Evolutionary conservation across 2,329 filamentous ascomycete genomes (phyloP), one percentile per base, ranked within the genome.

Genomic region (Aspergillus costaricaensis): DNA sequence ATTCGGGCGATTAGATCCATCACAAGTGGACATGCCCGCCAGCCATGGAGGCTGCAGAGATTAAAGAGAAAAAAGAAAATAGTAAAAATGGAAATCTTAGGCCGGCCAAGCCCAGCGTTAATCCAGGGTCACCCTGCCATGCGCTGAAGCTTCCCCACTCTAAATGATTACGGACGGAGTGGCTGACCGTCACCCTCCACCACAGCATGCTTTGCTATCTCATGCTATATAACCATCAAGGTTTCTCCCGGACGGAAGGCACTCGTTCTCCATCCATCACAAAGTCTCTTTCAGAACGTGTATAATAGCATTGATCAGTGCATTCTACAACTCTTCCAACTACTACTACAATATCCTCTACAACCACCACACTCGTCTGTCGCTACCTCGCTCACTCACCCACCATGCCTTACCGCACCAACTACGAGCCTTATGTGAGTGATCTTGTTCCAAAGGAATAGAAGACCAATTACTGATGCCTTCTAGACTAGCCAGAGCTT

Each of bases 381-480:
- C 17, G 6, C 43, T 14, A 43, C 43, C 39, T 55, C n/a, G 27
- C 27, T 49, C n/a, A 30, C 12, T 49, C n/a, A 30, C 12, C 21
- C 63, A 73, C 44, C 44, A 77, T 75, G 72, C 66, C 65, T 48
- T 77, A 77, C 72, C 76, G 74, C 54, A 72, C 69, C 65, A 77
- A 77, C 70, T 77, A 76, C 59, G 73, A 77, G 60, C 69, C 74
- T 53, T 75, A 76, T 55, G 75, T 76, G 65, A 65, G 74, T 74
- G 39, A 19, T 30, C 25, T 39, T 51, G 15, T 12, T 4, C 17
- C 14, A 1, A 23, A 21, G n/a, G 65, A 30, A 60, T 32, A 27
- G 41, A 44, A n/a, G 32, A n/a, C 15, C 17, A 27, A 15, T 53
- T 39, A 58, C 62, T 62, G 38, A 65, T 43, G 15, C 47, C 43